Percentiles rank a stretch among this genome's conserved stretches.
phyloP scores from a whole-genome alignment of 2,329 filamentous ascomycete species.

The Nothophoma quercina region DNA sequence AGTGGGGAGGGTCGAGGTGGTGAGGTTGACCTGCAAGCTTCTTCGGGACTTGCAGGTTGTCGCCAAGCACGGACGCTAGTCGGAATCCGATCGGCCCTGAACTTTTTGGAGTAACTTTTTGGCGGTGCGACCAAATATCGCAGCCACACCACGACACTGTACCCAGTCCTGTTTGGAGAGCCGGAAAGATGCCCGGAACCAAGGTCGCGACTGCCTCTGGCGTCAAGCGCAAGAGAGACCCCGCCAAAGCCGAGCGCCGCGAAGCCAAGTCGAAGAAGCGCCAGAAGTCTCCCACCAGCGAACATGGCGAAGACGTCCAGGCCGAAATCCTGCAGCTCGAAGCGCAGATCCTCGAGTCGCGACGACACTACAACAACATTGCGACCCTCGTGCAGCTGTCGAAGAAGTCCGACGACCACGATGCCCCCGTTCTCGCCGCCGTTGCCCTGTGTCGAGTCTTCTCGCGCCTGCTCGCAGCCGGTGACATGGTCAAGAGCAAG shows the following conservation, averaged over 20 bases:
- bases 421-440: constrained; percentile 71
- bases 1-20: constrained; percentile 44
- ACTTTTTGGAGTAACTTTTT: constrained; percentile 13
- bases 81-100: constrained; percentile 27
- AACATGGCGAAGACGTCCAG: constrained; percentile 58
- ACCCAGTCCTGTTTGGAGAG: no score
- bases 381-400: constrained; percentile 69
- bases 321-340: constrained; percentile 78
- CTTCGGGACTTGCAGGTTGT: constrained; percentile 36
- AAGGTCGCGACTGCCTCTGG: constrained; percentile 36
- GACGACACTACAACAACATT: constrained; percentile 93
- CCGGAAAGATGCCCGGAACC: constrained; percentile 46
- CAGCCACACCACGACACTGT: neutral
- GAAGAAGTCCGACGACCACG: constrained; percentile 58
- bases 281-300: constrained; percentile 38
- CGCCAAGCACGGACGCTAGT: constrained; percentile 36
- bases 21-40: constrained; percentile 22
- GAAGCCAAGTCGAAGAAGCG: constrained; percentile 49
- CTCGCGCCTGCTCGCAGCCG: constrained; percentile 77
- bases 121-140: no score
- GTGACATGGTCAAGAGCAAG: constrained; percentile 71
- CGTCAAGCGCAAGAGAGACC: constrained; percentile 55
- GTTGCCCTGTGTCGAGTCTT: constrained; percentile 89
- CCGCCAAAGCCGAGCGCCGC: constrained; percentile 44
- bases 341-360: constrained; percentile 81